A percentile compares a stretch with the other conserved stretches of the same genome.
Evolutionary conservation across 768 basidiomycete species (phyloP).

Genomic region (Thelephora ganbajun): DNA sequence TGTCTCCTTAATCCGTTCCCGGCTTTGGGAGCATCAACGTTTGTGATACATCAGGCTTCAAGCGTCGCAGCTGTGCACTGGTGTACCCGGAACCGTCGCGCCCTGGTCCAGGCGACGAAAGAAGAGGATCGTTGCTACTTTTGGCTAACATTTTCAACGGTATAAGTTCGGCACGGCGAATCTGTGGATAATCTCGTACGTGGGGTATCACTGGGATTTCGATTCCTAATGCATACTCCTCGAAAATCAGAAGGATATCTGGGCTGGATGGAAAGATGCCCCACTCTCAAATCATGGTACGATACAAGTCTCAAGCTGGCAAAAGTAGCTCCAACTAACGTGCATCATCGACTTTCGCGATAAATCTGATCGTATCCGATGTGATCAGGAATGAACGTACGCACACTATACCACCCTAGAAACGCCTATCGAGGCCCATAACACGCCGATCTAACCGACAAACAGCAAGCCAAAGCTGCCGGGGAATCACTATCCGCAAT

Average conservation of each 20-base stretch:
- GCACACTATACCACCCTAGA: conserved; percentile 6
- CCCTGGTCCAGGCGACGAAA: not conserved
- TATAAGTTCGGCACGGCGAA: conserved; percentile 63
- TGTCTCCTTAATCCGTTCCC: not conserved
- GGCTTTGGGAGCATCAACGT: not conserved
- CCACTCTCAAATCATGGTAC: conserved; percentile 63
- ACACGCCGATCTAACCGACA: no score
- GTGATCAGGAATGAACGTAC: conserved; percentile 40
- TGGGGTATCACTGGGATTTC: not conserved
- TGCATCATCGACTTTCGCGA: conserved; percentile 10
- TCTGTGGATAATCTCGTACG: conserved; percentile 63
- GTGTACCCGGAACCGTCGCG: not conserved
- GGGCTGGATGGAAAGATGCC: conserved; percentile 71
- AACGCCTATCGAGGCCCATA: not conserved
- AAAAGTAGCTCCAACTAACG: not conserved
- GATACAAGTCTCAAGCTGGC: no score
- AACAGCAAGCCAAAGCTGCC: conserved; percentile 27
- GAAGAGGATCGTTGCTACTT: not conserved
- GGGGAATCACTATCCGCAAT: conserved; percentile 35
- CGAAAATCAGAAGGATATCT: conserved; percentile 27
- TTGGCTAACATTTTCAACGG: not conserved
- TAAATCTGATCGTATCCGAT: conserved; percentile 4
- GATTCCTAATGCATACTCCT: not conserved
- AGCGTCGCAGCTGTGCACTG: not conserved
- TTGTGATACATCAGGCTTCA: no score